phyloP scores from a whole-genome alignment of 2,329 filamentous ascomycete species.

The Lasiodiplodia hormozganensis region DNA sequence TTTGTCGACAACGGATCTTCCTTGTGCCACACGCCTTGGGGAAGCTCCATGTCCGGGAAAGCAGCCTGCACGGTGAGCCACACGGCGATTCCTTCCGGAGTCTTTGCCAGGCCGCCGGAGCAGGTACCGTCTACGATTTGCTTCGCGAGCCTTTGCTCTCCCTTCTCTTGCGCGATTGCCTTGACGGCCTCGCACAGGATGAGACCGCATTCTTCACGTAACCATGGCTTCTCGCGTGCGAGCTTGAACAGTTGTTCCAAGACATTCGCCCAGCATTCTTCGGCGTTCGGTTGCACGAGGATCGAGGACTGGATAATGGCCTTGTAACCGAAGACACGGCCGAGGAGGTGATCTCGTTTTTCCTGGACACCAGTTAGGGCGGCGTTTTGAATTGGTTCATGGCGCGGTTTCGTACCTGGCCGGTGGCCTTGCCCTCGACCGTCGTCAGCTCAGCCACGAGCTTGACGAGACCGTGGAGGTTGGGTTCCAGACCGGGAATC shows the following conservation, averaged over 20 bases:
- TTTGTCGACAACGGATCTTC: constrained; percentile 75
- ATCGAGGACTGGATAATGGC: constrained; percentile 82
- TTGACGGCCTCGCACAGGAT: constrained; percentile 76
- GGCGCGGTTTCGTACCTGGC: constrained; percentile 54
- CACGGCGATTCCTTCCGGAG: constrained; percentile 86
- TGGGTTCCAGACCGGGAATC: constrained; percentile 45
- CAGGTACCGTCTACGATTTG: constrained; percentile 68
- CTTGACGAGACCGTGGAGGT: constrained; percentile 54
- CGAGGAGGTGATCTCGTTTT: constrained; percentile 83
- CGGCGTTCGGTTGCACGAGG: constrained; percentile 65
- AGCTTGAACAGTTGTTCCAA: constrained; percentile 76
- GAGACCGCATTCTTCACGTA: constrained; percentile 86
- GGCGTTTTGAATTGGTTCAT: not conserved
- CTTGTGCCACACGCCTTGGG: constrained; percentile 74
- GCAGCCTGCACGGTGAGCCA: constrained; percentile 75
- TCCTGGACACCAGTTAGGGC: constrained; percentile 65
- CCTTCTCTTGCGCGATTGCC: constrained; percentile 54
- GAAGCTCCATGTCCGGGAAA: constrained; percentile 70
- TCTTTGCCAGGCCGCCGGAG: constrained; percentile 73
- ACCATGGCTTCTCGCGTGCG: constrained; percentile 83
- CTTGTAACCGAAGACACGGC: constrained; percentile 85
- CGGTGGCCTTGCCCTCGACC: constrained; percentile 58
- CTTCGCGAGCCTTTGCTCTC: constrained; percentile 64
- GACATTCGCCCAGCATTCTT: constrained; percentile 68
- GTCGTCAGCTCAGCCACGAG: constrained; percentile 61